Evolutionary conservation across 345 rosid genomes (phyloP).

Genomic region (Murraya paniculata): DNA sequence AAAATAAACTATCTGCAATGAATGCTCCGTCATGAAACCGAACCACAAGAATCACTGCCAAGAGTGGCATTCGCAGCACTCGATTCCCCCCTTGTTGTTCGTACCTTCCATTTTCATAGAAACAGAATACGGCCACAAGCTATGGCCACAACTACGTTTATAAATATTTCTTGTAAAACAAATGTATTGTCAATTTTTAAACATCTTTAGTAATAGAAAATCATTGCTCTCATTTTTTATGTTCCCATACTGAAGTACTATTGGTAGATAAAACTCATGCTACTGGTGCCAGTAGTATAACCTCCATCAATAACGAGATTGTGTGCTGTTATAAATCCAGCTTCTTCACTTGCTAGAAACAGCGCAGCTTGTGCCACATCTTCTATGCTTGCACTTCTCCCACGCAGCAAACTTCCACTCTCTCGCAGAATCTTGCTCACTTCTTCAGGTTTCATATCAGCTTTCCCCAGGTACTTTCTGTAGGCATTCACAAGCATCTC

Average conservation of each 20-base stretch:
- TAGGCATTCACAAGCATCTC: slow-evolving; percentile 65
- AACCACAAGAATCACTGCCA: no score
- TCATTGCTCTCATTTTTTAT: no score
- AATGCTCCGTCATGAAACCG: no score
- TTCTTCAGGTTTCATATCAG: slow-evolving; percentile 37
- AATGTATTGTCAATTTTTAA: no score
- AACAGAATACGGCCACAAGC: no score
- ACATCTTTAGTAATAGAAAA: no score
- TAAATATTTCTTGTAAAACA: no score
- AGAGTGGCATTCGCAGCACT: no score
- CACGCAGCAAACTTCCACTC: slow-evolving; percentile 60
- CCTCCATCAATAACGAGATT: slow-evolving; percentile 84
- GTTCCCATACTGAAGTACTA: background rate
- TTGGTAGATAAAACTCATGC: slow-evolving; percentile 51
- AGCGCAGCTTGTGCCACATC: slow-evolving; percentile 70
- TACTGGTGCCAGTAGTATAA: slow-evolving; percentile 48
- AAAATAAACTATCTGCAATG: no score
- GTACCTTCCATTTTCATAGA: no score
- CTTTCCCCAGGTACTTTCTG: slow-evolving; percentile 41
- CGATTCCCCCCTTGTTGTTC: no score
- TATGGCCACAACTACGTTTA: no score
- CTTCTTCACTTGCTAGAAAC: slow-evolving; percentile 63
- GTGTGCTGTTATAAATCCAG: slow-evolving; percentile 71
- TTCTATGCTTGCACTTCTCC: slow-evolving; percentile 52
- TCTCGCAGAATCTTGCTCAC: slow-evolving; percentile 51